Evolutionary conservation across 345 rosid genomes (phyloP).

Genomic region (Eutrema japonicum): DNA sequence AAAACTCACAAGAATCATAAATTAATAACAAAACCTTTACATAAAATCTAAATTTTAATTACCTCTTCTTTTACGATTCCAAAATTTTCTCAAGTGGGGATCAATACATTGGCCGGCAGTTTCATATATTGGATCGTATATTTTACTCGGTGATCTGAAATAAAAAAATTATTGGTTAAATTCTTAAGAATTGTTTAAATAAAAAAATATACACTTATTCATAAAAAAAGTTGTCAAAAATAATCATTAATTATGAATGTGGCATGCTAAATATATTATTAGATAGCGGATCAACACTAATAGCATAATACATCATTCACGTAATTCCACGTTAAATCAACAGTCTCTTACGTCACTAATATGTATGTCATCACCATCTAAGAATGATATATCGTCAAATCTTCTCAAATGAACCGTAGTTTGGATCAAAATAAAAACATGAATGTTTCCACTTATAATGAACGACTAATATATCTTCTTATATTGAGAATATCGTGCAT

Average conservation of each 20-base stretch:
- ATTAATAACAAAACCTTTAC: background rate
- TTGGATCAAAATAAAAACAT: background rate
- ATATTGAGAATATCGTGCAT: background rate
- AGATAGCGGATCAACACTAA: background rate
- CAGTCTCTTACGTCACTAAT: background rate
- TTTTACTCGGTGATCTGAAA: background rate
- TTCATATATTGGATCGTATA: conserved; percentile 5
- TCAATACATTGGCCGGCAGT: background rate
- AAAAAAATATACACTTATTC: background rate
- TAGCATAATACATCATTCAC: background rate
- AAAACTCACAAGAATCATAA: background rate
- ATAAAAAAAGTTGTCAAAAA: background rate
- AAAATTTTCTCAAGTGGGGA: conserved; percentile 2
- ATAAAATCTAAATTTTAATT: background rate
- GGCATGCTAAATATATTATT: background rate
- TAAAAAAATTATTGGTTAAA: background rate
- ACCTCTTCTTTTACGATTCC: background rate
- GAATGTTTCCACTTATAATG: background rate
- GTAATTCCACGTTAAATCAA: background rate
- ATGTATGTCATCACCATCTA: background rate
- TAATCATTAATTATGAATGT: background rate
- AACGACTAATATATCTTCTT: no score
- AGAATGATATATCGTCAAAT: conserved; percentile 4
- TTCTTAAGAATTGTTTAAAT: background rate
- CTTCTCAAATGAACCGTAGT: background rate